A percentile compares a stretch with the other conserved stretches of the same genome.
Conservation (phyloP, 179 eudicot species). For the Silene coronaria region DNA sequence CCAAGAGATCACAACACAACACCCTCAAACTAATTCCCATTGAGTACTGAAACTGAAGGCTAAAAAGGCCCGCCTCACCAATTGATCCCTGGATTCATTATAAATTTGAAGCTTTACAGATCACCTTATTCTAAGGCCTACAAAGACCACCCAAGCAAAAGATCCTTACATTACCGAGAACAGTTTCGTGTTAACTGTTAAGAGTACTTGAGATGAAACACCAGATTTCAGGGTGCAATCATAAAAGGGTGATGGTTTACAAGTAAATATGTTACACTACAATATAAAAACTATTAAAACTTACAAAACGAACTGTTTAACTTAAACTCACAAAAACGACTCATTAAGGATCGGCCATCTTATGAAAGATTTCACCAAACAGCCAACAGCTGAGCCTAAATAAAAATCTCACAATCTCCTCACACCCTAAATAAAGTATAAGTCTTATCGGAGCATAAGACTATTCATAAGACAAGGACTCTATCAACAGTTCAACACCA, state of each 20-base stretch:
- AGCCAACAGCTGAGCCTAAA: background rate
- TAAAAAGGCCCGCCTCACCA: no score
- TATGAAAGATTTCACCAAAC: background rate
- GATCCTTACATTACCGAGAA: background rate
- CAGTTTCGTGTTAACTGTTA: background rate
- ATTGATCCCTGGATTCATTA: no score
- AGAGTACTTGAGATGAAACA: background rate
- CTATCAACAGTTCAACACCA: background rate
- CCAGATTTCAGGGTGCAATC: background rate
- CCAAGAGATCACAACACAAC: no score
- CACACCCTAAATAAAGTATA: background rate
- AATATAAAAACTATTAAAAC: background rate
- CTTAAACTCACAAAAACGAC: background rate
- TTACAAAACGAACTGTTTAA: background rate
- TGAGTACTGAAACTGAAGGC: no score
- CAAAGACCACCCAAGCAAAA: background rate
- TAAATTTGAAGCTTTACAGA: no score
- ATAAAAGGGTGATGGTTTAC: background rate
- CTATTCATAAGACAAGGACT: background rate
- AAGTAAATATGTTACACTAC: background rate
- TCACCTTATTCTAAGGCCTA: background rate
- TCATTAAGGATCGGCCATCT: background rate
- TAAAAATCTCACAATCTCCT: background rate
- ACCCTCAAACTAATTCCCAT: no score
- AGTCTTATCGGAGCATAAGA: no score